phyloP scores from a whole-genome alignment of 2,329 filamentous ascomycete genomes.

The Trichoderma aggressivum region DNA sequence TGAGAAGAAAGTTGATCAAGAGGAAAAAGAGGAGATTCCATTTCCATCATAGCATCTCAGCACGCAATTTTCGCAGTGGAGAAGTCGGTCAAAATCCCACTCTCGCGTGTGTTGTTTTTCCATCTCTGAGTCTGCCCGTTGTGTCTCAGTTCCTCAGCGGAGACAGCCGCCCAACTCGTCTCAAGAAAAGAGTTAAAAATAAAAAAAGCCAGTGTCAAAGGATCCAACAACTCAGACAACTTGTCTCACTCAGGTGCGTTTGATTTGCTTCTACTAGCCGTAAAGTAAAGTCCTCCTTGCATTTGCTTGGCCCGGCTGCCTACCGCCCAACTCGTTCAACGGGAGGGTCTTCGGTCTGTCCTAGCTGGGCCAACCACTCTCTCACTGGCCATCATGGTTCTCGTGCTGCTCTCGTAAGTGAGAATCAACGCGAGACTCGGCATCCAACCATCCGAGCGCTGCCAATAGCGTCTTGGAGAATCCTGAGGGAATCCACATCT shows the following conservation, averaged over 20 bases:
- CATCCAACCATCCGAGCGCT: neutral
- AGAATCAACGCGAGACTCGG: neutral
- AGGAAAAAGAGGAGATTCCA: neutral
- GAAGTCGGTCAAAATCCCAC: neutral
- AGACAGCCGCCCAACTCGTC: neutral
- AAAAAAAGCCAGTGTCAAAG: neutral
- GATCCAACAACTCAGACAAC: neutral
- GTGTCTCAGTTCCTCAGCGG: neutral
- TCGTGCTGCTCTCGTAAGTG: neutral
- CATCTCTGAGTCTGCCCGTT: neutral
- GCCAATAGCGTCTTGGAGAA: neutral
- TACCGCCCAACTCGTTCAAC: neutral
- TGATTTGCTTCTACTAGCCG: neutral
- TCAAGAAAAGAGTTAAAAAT: neutral
- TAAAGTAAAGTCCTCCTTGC: neutral
- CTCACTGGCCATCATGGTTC: conserved; percentile 9
- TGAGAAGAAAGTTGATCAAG: neutral
- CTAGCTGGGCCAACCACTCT: neutral
- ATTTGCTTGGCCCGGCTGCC: neutral
- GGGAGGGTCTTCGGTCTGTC: neutral
- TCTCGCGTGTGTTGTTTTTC: neutral
- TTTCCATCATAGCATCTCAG: neutral
- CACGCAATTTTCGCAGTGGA: neutral
- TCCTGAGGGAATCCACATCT: neutral
- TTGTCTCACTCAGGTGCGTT: neutral